Evolutionary conservation across 2,329 filamentous ascomycete genomes (phyloP).

Genomic region (Lachnellula cervina): DNA sequence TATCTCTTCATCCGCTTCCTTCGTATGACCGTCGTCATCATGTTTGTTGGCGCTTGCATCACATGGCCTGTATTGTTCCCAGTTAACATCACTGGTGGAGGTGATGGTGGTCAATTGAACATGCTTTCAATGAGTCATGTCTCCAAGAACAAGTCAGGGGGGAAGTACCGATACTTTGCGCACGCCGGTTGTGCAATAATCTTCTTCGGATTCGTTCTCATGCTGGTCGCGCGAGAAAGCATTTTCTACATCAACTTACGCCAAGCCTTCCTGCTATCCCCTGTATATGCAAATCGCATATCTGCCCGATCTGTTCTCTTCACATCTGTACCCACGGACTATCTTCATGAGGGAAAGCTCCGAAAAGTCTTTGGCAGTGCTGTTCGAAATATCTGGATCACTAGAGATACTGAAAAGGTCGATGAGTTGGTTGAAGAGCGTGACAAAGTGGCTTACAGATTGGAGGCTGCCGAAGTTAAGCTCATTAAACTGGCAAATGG

Average conservation of each 20-base stretch:
- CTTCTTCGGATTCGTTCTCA: conserved; percentile 84
- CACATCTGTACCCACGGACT: conserved; percentile 73
- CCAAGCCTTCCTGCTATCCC: conserved; percentile 85
- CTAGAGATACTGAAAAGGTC: conserved; percentile 69
- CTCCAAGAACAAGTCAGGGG: conserved; percentile 42
- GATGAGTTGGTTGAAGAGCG: conserved; percentile 78
- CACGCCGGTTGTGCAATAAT: conserved; percentile 77
- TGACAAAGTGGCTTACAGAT: conserved; percentile 70
- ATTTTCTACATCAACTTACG: conserved; percentile 91
- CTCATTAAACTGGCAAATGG: conserved; percentile 76
- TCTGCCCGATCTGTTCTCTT: conserved; percentile 90
- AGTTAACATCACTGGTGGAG: conserved; percentile 78
- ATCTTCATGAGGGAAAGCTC: conserved; percentile 71
- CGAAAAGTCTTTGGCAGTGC: conserved; percentile 76
- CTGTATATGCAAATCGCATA: conserved; percentile 76
- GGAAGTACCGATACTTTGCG: conserved; percentile 67
- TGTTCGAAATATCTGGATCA: conserved; percentile 81
- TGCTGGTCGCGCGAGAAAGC: conserved; percentile 78
- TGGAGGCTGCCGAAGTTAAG: conserved; percentile 83
- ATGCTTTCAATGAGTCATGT: conserved; percentile 77
- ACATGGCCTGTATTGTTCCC: conserved; percentile 83
- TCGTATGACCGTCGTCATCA: conserved; percentile 71
- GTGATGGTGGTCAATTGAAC: conserved; percentile 61
- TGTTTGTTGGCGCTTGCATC: conserved; percentile 75
- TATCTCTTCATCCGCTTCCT: conserved; percentile 89